Percentiles rank a stretch among this genome's conserved stretches.
Evolutionary conservation across 805 yeast genomes (phyloP).

Genomic region (Middelhovenomyces tepae): DNA sequence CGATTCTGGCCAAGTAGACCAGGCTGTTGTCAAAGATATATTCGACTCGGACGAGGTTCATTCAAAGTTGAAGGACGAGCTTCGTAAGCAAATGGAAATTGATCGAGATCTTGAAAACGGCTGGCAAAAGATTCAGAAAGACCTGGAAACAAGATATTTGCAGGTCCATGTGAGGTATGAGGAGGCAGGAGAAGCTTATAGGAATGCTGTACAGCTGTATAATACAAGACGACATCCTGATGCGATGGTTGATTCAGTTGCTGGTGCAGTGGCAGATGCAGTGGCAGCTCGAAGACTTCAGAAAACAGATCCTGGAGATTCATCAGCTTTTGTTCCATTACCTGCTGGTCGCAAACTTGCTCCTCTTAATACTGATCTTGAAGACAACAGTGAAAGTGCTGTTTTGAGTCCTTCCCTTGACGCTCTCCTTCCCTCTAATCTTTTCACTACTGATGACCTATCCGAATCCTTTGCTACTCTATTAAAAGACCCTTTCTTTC

Average conservation of each 20-base stretch:
- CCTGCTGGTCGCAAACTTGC: background rate
- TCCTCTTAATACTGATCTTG: constrained; percentile 2
- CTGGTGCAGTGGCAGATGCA: constrained; percentile 10
- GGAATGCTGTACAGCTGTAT: constrained; percentile 8
- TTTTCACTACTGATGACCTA: constrained; percentile 22
- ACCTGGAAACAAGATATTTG: constrained; percentile 28
- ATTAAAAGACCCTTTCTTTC: background rate
- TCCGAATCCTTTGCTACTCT: constrained; percentile 17
- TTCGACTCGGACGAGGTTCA: constrained; percentile 12
- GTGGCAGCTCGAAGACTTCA: background rate
- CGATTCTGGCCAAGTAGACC: constrained; percentile 13
- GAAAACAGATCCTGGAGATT: background rate
- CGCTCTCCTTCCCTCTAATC: constrained; percentile 30
- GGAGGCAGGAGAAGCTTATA: constrained; percentile 20
- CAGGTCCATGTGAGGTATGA: constrained; percentile 26
- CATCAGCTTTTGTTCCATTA: background rate
- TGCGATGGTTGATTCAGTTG: constrained; percentile 15
- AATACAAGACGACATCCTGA: constrained; percentile 8
- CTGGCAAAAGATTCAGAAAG: constrained; percentile 29
- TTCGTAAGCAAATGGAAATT: constrained; percentile 17
- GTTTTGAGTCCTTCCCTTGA: constrained; percentile 30
- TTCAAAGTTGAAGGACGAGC: constrained; percentile 13
- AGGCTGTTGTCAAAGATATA: constrained; percentile 12
- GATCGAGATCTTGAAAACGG: constrained; percentile 26
- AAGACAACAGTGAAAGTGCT: constrained; percentile 19